phyloP scores from a whole-genome alignment of 495 filamentous ascomycete species.

The Penicillium cinerascens region DNA sequence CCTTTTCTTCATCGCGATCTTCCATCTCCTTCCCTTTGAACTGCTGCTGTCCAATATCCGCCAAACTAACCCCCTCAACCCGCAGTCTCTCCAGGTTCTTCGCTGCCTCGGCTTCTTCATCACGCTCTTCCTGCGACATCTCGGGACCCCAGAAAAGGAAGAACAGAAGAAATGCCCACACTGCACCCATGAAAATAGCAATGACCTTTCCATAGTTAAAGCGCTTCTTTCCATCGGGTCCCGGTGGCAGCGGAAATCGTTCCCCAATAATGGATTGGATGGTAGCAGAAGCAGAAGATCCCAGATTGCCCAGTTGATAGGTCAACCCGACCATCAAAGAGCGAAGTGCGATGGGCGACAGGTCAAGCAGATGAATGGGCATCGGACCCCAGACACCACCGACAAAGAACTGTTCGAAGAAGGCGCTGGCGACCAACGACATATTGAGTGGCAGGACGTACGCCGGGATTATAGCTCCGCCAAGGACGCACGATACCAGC shows the following conservation, averaged over 20 bases:
- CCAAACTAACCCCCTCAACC: slow-evolving; percentile 22
- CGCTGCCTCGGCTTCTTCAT: slow-evolving; percentile 26
- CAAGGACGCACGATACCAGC: slow-evolving; percentile 30
- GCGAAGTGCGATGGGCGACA: slow-evolving; percentile 30
- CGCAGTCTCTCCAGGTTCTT: slow-evolving; percentile 27
- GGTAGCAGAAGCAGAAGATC: slow-evolving; percentile 33
- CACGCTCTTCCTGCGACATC: slow-evolving; percentile 34
- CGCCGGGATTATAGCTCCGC: slow-evolving; percentile 30
- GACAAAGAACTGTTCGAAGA: slow-evolving; percentile 38
- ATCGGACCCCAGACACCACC: slow-evolving; percentile 32
- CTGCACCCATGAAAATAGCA: slow-evolving; percentile 26
- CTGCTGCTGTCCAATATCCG: slow-evolving; percentile 14
- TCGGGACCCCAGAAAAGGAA: slow-evolving; percentile 36
- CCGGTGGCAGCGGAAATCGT: slow-evolving; percentile 27
- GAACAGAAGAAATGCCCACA: slow-evolving; percentile 32
- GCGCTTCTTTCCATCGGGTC: slow-evolving; percentile 18
- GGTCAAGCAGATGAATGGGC: slow-evolving; percentile 34
- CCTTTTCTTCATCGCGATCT: neutral
- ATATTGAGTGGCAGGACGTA: slow-evolving; percentile 30
- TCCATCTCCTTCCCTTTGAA: slow-evolving; percentile 7
- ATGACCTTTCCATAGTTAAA: slow-evolving; percentile 36
- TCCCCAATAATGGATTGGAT: slow-evolving; percentile 38
- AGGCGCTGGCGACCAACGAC: slow-evolving; percentile 27
- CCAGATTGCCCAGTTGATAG: slow-evolving; percentile 39
- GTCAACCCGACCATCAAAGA: slow-evolving; percentile 31